Base-by-base conservation (phyloP, 2,329 filamentous ascomycete species). In the Hymenoscyphus fraxineus region DNA sequence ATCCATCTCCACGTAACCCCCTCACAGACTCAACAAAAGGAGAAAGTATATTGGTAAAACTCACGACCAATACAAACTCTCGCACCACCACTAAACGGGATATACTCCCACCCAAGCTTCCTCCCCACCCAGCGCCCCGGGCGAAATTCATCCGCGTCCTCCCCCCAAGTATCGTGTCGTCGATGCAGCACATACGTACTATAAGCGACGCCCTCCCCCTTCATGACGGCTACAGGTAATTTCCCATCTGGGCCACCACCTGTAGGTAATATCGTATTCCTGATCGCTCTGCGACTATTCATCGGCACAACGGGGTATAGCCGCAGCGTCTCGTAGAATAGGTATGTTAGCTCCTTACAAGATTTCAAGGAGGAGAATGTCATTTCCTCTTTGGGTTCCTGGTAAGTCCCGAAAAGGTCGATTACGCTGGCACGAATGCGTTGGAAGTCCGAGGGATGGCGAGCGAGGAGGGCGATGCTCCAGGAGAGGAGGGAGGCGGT, bases 121-220 rank as follows among this genome's bases (percentile, higher is more conserved):
- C 85, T 70, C n/a, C 81, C 80, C 47, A 76, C 76, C 91, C 91
- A 96, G 15, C 92, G 81, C 76, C 91, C 89, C 0, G 92, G 92
- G 2, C 81, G 79, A 77, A 92, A 95, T 1, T 85, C 81, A 22
- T 90, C 85, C 0, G 87, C 88, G 67, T 92, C 88, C 0, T 81
- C 73, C 0, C 90, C 90, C 90, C 90, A 93, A 70, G 93, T 88
- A 65, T 85, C 83, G 4, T 71, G 70, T n/a, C 75, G 64, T 6
- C 75, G 64, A 59, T 77, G 75, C 59, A 77, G 68, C 1, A 70
- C 67, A 67, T 76, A 76, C 1, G 69, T 60, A 7, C 58, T 66
- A 62, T 70, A 77, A 0, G 64, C 64, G 0, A 78, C 66, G 3
- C 63, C 47, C 38, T 72, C 67, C 0, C 75, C 75, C 58, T 69